Evolutionary conservation across 805 yeast species (phyloP).

Genomic region (Barnettozyma siamensis): DNA sequence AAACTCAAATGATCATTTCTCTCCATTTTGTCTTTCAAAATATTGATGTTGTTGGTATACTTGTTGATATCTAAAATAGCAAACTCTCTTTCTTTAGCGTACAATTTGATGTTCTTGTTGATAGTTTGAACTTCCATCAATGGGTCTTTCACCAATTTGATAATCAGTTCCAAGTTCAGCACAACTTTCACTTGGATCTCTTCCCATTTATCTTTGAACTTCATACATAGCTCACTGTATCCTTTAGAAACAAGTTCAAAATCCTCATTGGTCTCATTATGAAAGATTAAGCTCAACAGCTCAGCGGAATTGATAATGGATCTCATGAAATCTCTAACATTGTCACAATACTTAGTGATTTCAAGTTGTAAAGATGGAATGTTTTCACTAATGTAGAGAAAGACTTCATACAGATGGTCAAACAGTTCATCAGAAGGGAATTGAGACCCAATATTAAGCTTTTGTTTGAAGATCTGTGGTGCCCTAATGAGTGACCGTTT

Average conservation of each 20-base stretch:
- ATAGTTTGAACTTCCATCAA: constrained; percentile 11
- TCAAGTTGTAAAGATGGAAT: constrained; percentile 14
- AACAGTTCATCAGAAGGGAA: constrained; percentile 43
- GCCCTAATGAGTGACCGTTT: constrained; percentile 77
- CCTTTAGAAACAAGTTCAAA: constrained; percentile 5
- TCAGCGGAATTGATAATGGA: constrained; percentile 7
- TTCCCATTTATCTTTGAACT: constrained; percentile 9
- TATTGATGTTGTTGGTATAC: constrained; percentile 21
- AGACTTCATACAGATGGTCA: constrained; percentile 3
- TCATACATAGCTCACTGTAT: constrained; percentile 5
- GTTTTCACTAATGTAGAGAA: constrained; percentile 1
- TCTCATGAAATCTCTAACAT: constrained; percentile 5
- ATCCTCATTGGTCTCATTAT: constrained; percentile 6
- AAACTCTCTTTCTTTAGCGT: constrained; percentile 27
- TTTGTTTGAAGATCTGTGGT: constrained; percentile 86
- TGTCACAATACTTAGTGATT: constrained; percentile 5
- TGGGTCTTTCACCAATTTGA: constrained; percentile 21
- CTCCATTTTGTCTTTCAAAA: constrained; percentile 22
- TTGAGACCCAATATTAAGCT: constrained; percentile 67
- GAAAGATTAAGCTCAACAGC: constrained; percentile 8
- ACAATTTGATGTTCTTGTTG: constrained; percentile 25
- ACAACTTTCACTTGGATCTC: constrained; percentile 2
- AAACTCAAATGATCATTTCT: constrained; percentile 25
- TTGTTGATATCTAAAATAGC: constrained; percentile 36
- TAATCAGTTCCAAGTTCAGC: constrained; percentile 24